Base-by-base conservation (phyloP, 2,329 filamentous ascomycete genomes). In the Anthostomella pinea region DNA sequence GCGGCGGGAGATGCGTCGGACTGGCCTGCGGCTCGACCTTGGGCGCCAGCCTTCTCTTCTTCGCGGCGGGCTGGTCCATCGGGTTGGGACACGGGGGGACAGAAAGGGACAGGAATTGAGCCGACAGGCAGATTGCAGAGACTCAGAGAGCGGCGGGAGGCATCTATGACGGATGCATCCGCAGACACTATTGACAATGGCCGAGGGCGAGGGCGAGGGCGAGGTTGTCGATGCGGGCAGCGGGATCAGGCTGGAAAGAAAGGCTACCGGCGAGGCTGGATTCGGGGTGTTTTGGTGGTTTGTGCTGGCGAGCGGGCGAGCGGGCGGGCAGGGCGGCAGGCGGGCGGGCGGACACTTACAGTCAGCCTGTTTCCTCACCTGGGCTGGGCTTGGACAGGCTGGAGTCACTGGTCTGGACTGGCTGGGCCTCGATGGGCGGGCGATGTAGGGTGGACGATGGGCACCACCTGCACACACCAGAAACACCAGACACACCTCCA, bases 21-120 rank as follows among this genome's bases (percentile, higher is more conserved):
- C 51, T 57, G 23, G 52, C 46, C 48, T 59, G 56, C 41, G 56
- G 49, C 46, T 60, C 57, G 39, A 59, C 52, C 52, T 62, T 62
- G 41, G 59, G 59, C 34, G 59, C 59, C 55, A 50, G 55, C 57
- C 51, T 65, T 58, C 37, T 61, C 53, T 60, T 72, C 66, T 59
- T 66, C 57, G 46, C 56, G 50, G 51, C 64, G 45, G 58, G 59
- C 39, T 57, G 56, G 49, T 62, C 58, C 58, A 59, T 59, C 41
- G 45, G 34, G 18, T 23, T 28, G 6, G 33, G 26, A 11, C 8
- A 22, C 22, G 14, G 21, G 19, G 22, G 23, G 9, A 30, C 17
- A 19, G 14, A 14, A 13, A 8, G 6, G 9, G 6, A 30, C 23
- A 29, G 30, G 39, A 43, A 47, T 47, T 47, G 44, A 36, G 20